Conservation (phyloP, 73 alveolate species). For the Tetrahymena borealis region DNA sequence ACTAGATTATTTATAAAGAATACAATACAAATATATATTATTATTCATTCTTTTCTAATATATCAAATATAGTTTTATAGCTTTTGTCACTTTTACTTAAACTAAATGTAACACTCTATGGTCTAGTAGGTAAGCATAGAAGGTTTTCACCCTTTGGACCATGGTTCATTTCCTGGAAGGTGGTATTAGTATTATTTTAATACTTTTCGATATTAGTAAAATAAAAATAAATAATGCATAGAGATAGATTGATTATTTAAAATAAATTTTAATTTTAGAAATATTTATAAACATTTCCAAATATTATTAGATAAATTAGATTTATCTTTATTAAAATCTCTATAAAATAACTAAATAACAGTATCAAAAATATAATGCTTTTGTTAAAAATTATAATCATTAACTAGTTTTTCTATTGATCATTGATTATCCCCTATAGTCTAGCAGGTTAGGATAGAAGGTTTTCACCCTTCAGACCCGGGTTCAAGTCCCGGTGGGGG, state of each 20-base stretch:
- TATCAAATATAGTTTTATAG: background rate
- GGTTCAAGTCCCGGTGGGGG: conserved; percentile 9
- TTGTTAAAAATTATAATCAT: background rate
- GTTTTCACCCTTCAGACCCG: conserved; percentile 6
- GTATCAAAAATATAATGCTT: background rate
- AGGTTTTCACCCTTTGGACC: conserved; percentile 1
- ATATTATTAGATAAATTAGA: no score
- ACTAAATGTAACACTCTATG: background rate
- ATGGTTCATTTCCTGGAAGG: background rate
- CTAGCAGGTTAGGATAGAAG: conserved; percentile 4
- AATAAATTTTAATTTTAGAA: no score
- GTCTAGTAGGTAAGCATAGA: background rate
- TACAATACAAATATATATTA: background rate
- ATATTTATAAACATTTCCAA: no score
- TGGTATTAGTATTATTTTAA: no score
- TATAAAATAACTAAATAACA: no score
- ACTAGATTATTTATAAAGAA: no score
- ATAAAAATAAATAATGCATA: background rate
- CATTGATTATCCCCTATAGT: background rate
- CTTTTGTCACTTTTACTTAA: no score
- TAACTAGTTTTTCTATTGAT: background rate
- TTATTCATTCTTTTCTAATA: background rate
- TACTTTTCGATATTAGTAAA: background rate
- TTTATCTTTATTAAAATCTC: no score
- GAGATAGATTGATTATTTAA: background rate